Evolutionary conservation across 192 early-diverging fungal species (phyloP), one percentile per base, ranked within the genome.

Genomic region (Spizellomyces punctatus): DNA sequence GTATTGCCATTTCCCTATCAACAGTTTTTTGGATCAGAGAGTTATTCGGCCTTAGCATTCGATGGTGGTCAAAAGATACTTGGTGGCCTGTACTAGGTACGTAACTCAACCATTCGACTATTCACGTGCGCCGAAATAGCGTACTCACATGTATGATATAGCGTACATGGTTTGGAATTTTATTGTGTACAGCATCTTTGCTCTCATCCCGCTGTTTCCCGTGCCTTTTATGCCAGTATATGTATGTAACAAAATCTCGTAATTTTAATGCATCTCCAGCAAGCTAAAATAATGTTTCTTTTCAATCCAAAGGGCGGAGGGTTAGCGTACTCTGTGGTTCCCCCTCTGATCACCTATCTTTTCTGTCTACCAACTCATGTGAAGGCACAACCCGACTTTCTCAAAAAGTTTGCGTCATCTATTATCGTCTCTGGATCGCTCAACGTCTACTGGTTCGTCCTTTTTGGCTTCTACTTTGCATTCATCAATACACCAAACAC

Each of bases 21-120:
- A 61, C 59, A 5, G 59, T 61, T 16, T 61, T 61, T 41, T 61
- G 59, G 59, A 61, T 61, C 9, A 17, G 59, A 42, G 59, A 61
- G 9, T 16, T 61, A 14, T 61, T 61, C n/a, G 14, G 42, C 17
- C 21, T 61, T 5, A 41, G 42, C 6, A 61, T 61, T 9, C 17
- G 36, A 16, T 16, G 16, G 17, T 61, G 17, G 22, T 61, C 59
- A 5, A 16, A 41, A 9, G 36, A 17, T 5, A 61, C 59, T 27
- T 61, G 59, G 59, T 19, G 22, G 42, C 59, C 59, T 0, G 59
- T 61, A 36, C 5, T 61, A 36, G 27, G 27, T 36, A 36, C 27
- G 27, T 36, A 36, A 36, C 0, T 36, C 27, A 36, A 36, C 27
- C 27, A 3, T 0, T 36, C 27, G 27, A 3, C 27, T 36, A 36